A percentile compares a stretch with the other conserved stretches of the same genome.
Evolutionary conservation across 139 green algal species (phyloP).

Genomic region (Chlorella vulgaris): DNA sequence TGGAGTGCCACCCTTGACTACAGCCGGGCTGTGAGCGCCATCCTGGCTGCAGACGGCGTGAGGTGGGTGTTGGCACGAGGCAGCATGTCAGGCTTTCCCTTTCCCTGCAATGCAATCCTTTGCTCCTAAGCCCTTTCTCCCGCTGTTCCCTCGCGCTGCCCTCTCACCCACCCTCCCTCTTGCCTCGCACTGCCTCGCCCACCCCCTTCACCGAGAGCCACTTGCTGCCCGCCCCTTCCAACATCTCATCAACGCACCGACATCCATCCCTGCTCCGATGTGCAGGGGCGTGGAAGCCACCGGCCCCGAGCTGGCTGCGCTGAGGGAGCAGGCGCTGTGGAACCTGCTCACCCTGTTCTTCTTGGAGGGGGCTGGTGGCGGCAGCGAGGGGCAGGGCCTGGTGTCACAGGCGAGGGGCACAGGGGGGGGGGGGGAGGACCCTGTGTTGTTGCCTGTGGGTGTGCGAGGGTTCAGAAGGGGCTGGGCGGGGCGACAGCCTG

Average conservation of each 20-base stretch:
- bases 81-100: background rate
- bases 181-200: background rate
- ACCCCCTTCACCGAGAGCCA: no score
- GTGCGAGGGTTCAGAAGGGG: no score
- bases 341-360: conserved; percentile 48
- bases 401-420: conserved; percentile 12
- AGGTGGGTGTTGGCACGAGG: background rate
- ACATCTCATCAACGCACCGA: background rate
- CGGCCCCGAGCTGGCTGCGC: conserved; percentile 8
- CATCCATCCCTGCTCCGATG: background rate
- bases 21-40: conserved; percentile 3
- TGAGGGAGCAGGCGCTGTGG: conserved; percentile 48
- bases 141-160: background rate
- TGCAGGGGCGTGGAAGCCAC: conserved; percentile 22
- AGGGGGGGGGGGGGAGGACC: no score
- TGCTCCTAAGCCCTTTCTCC: background rate
- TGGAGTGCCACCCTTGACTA: conserved; percentile 7
- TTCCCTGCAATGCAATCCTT: background rate
- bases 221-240: no score
- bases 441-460: no score
- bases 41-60: conserved; percentile 28
- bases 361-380: conserved; percentile 6
- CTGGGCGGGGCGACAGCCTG: background rate
- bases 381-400: background rate
- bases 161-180: background rate